Conservation (phyloP, 192 early-diverging fungal species). For the Podila minutissima region DNA sequence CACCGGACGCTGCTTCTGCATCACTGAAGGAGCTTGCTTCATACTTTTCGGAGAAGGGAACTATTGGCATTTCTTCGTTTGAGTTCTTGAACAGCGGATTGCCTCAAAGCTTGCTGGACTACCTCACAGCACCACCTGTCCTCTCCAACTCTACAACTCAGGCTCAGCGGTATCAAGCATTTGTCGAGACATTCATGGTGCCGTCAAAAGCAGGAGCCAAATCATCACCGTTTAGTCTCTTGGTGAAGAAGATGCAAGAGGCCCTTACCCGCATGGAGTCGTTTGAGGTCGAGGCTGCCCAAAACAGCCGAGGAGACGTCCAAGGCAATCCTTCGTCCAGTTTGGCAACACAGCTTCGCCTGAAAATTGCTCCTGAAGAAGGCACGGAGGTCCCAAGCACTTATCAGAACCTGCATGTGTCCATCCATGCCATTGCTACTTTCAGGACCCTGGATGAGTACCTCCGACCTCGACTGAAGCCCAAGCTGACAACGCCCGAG, state of each 20-base stretch:
- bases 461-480: slow-evolving; percentile 69
- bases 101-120: slow-evolving; percentile 65
- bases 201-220: neutral
- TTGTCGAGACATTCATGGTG: slow-evolving; percentile 32
- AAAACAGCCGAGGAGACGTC: slow-evolving; percentile 34
- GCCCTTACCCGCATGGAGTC: slow-evolving; percentile 72
- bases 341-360: slow-evolving; percentile 79
- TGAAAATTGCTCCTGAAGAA: slow-evolving; percentile 66
- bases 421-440: slow-evolving; percentile 88
- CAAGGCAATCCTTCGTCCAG: slow-evolving; percentile 65
- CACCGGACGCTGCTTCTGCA: slow-evolving; percentile 9
- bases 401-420: slow-evolving; percentile 70
- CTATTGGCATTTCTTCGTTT: slow-evolving; percentile 74
- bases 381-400: slow-evolving; percentile 55
- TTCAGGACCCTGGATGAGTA: slow-evolving; percentile 86
- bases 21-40: slow-evolving; percentile 31
- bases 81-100: slow-evolving; percentile 84
- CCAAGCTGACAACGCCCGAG: slow-evolving; percentile 9
- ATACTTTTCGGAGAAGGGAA: slow-evolving; percentile 21
- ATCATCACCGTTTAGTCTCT: slow-evolving; percentile 48
- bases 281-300: slow-evolving; percentile 67
- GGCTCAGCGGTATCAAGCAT: slow-evolving; percentile 54
- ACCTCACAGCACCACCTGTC: slow-evolving; percentile 41
- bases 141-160: neutral
- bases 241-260: slow-evolving; percentile 78